Evolutionary conservation across 2,329 filamentous ascomycete species (phyloP).

Genomic region (Blastomyces parvus): DNA sequence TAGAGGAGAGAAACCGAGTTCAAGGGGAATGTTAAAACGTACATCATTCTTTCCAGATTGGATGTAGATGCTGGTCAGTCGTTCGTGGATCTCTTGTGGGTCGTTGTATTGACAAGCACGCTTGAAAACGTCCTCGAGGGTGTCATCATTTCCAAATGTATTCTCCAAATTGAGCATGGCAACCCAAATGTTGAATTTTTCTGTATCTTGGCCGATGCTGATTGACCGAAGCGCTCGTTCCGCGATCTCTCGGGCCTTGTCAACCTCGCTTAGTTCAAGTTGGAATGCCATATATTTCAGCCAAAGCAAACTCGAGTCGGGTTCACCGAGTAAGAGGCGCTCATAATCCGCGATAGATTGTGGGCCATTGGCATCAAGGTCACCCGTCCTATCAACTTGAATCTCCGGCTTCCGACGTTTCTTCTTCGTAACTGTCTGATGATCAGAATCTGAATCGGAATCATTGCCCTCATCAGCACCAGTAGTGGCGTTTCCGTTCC

Average conservation of each 20-base stretch:
- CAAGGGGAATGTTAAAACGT: slow-evolving; percentile 31
- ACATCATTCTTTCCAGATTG: slow-evolving; percentile 77
- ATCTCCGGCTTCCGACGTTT: slow-evolving; percentile 68
- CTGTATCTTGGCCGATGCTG: slow-evolving; percentile 78
- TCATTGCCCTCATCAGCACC: slow-evolving; percentile 34
- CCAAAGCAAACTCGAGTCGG: slow-evolving; percentile 90
- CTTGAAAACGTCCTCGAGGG: slow-evolving; percentile 77
- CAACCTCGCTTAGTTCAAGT: slow-evolving; percentile 79
- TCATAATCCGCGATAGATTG: slow-evolving; percentile 90
- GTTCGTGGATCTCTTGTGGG: slow-evolving; percentile 76
- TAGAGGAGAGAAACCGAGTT: neutral
- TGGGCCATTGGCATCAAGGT: slow-evolving; percentile 78
- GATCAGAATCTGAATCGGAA: slow-evolving; percentile 43
- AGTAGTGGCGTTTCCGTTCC: slow-evolving; percentile 57
- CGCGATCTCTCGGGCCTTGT: slow-evolving; percentile 78
- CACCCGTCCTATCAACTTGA: slow-evolving; percentile 81
- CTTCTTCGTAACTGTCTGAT: slow-evolving; percentile 46
- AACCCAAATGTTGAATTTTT: slow-evolving; percentile 93
- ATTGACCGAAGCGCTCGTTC: slow-evolving; percentile 87
- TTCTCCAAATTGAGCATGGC: slow-evolving; percentile 91
- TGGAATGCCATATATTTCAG: slow-evolving; percentile 99
- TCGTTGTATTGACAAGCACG: slow-evolving; percentile 92
- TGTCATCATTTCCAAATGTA: slow-evolving; percentile 74
- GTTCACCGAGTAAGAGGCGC: slow-evolving; percentile 79
- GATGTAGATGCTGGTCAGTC: slow-evolving; percentile 88